These are phyloP conservation scores for Cudoniella acicularis DNA, from an alignment of 495 filamentous ascomycete species.

Conservation along the genomic window DNA sequence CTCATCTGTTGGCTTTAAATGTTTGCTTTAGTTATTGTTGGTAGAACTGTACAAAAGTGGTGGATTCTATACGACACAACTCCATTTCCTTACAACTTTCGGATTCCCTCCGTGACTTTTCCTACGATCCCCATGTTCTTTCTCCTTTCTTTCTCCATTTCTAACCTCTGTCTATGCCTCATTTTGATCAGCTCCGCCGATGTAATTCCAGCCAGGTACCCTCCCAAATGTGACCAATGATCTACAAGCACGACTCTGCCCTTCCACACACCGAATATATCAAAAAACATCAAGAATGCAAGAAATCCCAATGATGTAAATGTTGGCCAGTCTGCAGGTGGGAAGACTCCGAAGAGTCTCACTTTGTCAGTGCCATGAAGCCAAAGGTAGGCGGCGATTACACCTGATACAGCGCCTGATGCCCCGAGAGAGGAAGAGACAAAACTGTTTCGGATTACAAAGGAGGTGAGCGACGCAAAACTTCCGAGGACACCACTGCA, in stretches of 20 bases:
- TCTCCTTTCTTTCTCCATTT: slow-evolving; percentile 21
- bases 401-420: slow-evolving; percentile 66
- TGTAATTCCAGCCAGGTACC: slow-evolving; percentile 49
- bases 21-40: no score
- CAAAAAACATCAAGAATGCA: slow-evolving; percentile 39
- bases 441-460: slow-evolving; percentile 51
- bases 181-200: slow-evolving; percentile 32
- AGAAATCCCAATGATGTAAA: slow-evolving; percentile 49
- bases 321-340: slow-evolving; percentile 45
- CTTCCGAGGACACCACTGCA: slow-evolving; percentile 63
- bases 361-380: slow-evolving; percentile 53
- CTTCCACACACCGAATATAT: slow-evolving; percentile 39
- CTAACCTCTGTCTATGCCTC: slow-evolving; percentile 13
- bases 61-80: background rate
- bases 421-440: slow-evolving; percentile 61
- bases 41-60: background rate
- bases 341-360: slow-evolving; percentile 44
- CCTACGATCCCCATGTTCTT: slow-evolving; percentile 19
- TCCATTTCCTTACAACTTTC: background rate
- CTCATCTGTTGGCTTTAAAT: no score
- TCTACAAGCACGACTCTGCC: slow-evolving; percentile 45
- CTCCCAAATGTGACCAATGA: slow-evolving; percentile 69
- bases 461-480: slow-evolving; percentile 54
- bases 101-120: slow-evolving; percentile 12
- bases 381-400: slow-evolving; percentile 66